Evolutionary conservation across 306 rosid species (phyloP).

Genomic region (Dryas alaskensis): DNA sequence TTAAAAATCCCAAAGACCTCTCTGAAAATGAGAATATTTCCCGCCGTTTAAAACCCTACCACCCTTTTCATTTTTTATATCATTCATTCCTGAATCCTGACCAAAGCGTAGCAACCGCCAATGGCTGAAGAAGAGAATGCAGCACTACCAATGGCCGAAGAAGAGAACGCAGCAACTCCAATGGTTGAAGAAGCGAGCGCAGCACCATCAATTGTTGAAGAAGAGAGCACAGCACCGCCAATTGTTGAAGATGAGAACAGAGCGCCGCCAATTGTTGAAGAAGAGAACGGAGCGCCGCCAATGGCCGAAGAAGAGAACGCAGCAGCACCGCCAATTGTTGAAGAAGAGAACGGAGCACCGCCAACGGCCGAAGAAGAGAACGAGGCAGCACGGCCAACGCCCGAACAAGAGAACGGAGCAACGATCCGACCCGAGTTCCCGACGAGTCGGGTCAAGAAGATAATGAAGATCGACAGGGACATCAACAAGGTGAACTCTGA

Average conservation of each 20-base stretch:
- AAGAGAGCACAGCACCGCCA: neutral
- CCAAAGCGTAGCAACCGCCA: neutral
- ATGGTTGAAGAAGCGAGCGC: neutral
- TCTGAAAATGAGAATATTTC: slow-evolving; percentile 12
- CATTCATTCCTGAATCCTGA: neutral
- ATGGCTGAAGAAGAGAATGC: slow-evolving; percentile 14
- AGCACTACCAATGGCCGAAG: neutral
- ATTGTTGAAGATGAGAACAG: slow-evolving; percentile 35
- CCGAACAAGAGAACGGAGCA: slow-evolving; percentile 35
- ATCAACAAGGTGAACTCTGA: slow-evolving; percentile 67
- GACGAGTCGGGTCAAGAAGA: slow-evolving; percentile 66
- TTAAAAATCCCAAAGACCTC: neutral
- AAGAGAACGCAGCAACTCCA: neutral
- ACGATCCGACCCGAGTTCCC: slow-evolving; percentile 51
- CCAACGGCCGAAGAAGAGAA: neutral
- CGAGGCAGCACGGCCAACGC: slow-evolving; percentile 17
- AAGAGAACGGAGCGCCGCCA: neutral
- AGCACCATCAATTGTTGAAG: neutral
- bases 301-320: neutral
- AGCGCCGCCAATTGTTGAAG: neutral
- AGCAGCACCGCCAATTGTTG: neutral
- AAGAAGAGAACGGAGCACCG: neutral
- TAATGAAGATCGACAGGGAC: slow-evolving; percentile 68
- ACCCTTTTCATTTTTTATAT: neutral
- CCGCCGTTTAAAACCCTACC: slow-evolving; percentile 50